Percentiles rank a stretch among this genome's conserved stretches.
Evolutionary conservation across 257 asterid genomes (phyloP).

Genomic region (Solanum virginianum): DNA sequence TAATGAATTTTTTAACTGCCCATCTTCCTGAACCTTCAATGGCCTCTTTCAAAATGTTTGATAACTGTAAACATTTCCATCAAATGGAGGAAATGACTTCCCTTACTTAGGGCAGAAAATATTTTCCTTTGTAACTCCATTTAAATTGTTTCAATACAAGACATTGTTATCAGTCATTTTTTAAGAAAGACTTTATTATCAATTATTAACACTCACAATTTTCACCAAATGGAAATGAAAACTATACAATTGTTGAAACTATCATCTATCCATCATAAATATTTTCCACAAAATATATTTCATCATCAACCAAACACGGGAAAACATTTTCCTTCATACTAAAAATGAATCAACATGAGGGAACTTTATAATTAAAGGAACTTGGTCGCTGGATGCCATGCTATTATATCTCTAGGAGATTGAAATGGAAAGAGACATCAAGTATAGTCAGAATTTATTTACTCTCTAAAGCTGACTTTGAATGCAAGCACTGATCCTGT

Average conservation of each 20-base stretch:
- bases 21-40: neutral
- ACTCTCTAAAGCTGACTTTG: constrained; percentile 99
- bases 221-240: neutral
- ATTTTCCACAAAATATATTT: neutral
- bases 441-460: constrained; percentile 16
- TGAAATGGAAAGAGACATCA: neutral
- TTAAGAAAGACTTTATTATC: neutral
- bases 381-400: neutral
- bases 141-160: neutral
- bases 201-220: neutral
- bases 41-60: neutral
- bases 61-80: neutral
- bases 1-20: neutral
- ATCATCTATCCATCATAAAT: neutral
- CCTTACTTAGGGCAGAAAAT: neutral
- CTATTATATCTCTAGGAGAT: neutral
- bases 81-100: neutral
- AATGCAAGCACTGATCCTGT: constrained; percentile 88
- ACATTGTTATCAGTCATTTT: neutral
- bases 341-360: neutral
- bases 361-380: neutral
- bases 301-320: neutral
- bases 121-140: neutral
- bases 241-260: neutral
- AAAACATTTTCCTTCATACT: neutral